Evolutionary conservation across 495 filamentous ascomycete genomes (phyloP), one percentile per base, ranked within the genome.

Genomic region (Podospora didyma): DNA sequence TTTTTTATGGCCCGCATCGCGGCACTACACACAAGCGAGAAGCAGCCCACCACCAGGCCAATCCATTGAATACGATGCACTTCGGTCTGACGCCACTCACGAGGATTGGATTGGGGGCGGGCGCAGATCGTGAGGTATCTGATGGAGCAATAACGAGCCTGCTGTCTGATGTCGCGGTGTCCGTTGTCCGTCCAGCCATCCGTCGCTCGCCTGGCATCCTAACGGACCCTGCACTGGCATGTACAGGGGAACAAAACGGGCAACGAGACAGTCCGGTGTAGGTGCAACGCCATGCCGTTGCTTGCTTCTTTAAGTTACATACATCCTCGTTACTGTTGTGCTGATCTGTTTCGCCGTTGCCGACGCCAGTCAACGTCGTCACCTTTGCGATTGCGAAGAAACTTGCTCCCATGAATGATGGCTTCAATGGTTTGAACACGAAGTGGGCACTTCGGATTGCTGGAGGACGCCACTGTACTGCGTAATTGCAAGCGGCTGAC

Each of bases 1-100:
- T n/a, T 56, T 61, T 64, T 57, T 56, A 53, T 31, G 58, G 44
- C 58, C 58, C 42, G 53, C 49, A 54, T 46, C 51, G 46, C 58
- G 49, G 58, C 55, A 53, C 26, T 64, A 58, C 58, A 53, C 24
- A 37, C 26, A 17, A n/a, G 31, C 49, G 28, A 16, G 39, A 23
- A 23, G 45, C 21, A 44, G 41, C 23, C 51, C 42, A 48, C 39
- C 52, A 54, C 11, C 37, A 53, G 42, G 20, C 14, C 17, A 19
- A 45, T 4, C 26, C 26, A 37, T 42, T 35, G 24, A 37, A 34
- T 14, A 10, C 4, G 3, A 49, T 23, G 24, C 39, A 39, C 49
- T 49, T 50, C 49, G 49, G 56, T 31, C 26, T 9, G 26, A 31
- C 26, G 26, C 26, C 26, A 9, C 26, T 31, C 26, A 31, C 26